Evolutionary conservation across 2,329 filamentous ascomycete genomes (phyloP), one percentile per base, ranked within the genome.

Genomic region (Fusarium agapanthi): DNA sequence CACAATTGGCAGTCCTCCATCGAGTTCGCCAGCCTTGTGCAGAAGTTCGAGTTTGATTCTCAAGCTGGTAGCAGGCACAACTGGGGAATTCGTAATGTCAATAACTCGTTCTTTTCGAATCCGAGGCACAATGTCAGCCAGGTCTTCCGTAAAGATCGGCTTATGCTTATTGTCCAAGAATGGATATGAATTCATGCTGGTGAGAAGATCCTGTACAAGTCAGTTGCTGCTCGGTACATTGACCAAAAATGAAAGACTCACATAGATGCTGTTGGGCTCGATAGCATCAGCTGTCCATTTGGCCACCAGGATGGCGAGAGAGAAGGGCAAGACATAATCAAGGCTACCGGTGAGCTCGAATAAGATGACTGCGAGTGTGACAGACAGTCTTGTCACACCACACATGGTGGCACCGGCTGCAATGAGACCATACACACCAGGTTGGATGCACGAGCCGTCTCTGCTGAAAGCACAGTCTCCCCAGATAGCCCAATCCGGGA

Each of bases 271-370:
- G 59, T 94, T 88, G 22, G 95, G 96, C 81, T 99, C 96, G 57
- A 99, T 89, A 7, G 95, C 95, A 82, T 98, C 96, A 0, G 96
- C 95, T 0, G 95, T 97, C 96, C 96, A 99, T 83, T 99, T 99
- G n/a, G 95, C 91, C 34, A 97, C 95, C 8, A 98, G 86, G 38
- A 99, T 94, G 1, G 94, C 92, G 14, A 99, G 85, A 1, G 95
- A 98, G 81, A 98, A 98, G 0, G 96, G 96, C 16, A 99, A 85
- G 7, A 99, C 96, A 77, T 98, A 97, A 80, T 98, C 94, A 54
- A 98, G 86, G 80, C 94, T 97, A 61, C 96, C 96, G 0, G 96
- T 99, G 40, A 99, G 86, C 81, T 99, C 96, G 76, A 99, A 98
- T 2, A 98, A 85, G 68, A 99, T 98, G 78, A 98, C 95, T 0